A percentile compares a stretch with the other conserved stretches of the same genome.
These are phyloP conservation scores for Aegilops longissima DNA, from an alignment of 176 grass and related monocot genomes.

Conservation along the genomic window DNA sequence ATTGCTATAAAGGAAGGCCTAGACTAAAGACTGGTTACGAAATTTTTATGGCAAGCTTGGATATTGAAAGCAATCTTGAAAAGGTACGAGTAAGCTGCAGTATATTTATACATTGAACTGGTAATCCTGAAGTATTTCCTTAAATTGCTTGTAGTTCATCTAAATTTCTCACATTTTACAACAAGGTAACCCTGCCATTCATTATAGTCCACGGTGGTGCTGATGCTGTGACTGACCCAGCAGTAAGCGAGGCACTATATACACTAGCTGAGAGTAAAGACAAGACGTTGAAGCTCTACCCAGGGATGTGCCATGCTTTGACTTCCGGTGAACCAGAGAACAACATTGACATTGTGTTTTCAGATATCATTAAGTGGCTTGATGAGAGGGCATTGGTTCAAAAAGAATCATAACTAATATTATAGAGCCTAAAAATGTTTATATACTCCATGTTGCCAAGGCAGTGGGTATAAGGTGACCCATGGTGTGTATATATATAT, in stretches of 20 bases:
- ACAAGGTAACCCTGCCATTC: slow-evolving; percentile 55
- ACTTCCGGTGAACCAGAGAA: slow-evolving; percentile 46
- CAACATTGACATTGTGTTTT: slow-evolving; percentile 56
- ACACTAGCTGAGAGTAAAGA: slow-evolving; percentile 42
- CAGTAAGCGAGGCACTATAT: slow-evolving; percentile 45
- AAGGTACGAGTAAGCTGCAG: slow-evolving; percentile 32
- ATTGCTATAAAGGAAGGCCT: slow-evolving; percentile 71
- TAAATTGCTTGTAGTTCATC: neutral
- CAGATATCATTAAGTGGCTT: slow-evolving; percentile 60
- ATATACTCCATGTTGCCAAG: neutral
- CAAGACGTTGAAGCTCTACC: slow-evolving; percentile 51
- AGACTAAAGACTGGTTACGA: slow-evolving; percentile 58
- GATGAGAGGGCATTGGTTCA: slow-evolving; percentile 34
- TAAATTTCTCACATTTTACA: neutral
- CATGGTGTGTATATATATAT: neutral
- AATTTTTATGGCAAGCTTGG: slow-evolving; percentile 55
- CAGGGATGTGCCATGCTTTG: slow-evolving; percentile 69
- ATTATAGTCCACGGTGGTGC: slow-evolving; percentile 59
- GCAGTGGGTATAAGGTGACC: neutral
- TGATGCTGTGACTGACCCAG: slow-evolving; percentile 52
- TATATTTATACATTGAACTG: neutral
- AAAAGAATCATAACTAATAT: neutral
- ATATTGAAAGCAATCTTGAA: slow-evolving; percentile 63
- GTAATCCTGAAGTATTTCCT: neutral
- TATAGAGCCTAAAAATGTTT: neutral